phyloP scores from a whole-genome alignment of 257 asterid genomes.

The Craterostigma plantagineum region DNA sequence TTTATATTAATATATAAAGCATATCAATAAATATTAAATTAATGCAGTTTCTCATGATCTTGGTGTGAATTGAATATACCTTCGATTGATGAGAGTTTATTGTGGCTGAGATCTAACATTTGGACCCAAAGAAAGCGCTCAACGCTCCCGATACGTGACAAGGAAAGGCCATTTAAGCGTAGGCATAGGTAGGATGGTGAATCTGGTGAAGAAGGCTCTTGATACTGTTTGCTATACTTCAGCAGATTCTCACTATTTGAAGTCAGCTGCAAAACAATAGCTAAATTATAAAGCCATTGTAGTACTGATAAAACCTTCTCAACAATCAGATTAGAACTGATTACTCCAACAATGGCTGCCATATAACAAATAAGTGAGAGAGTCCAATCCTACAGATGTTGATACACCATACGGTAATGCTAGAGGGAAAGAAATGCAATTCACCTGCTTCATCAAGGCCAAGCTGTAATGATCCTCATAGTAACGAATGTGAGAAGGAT shows the following conservation, averaged over 20 bases:
- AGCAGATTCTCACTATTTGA: conserved; percentile 40
- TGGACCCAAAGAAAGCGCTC: conserved; percentile 81
- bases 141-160: conserved; percentile 53
- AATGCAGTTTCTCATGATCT: not conserved
- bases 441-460: conserved; percentile 67
- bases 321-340: not conserved
- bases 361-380: conserved; percentile 1
- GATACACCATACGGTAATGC: conserved; percentile 1
- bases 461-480: conserved; percentile 64
- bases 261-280: conserved; percentile 33
- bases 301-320: too few relatives aligned
- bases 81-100: conserved; percentile 67
- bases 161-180: conserved; percentile 47
- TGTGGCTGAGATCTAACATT: conserved; percentile 80
- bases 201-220: conserved; percentile 28
- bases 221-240: conserved; percentile 28
- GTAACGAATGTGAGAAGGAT: conserved; percentile 51
- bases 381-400: not conserved
- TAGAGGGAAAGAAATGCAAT: not conserved
- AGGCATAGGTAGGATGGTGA: conserved; percentile 16
- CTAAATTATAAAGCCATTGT: conserved; percentile 5
- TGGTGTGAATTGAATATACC: conserved; percentile 22
- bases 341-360: not conserved
- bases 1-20: not conserved
- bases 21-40: not conserved